phyloP scores from a whole-genome alignment of 768 basidiomycete species.

The Termitomyces sp. region DNA sequence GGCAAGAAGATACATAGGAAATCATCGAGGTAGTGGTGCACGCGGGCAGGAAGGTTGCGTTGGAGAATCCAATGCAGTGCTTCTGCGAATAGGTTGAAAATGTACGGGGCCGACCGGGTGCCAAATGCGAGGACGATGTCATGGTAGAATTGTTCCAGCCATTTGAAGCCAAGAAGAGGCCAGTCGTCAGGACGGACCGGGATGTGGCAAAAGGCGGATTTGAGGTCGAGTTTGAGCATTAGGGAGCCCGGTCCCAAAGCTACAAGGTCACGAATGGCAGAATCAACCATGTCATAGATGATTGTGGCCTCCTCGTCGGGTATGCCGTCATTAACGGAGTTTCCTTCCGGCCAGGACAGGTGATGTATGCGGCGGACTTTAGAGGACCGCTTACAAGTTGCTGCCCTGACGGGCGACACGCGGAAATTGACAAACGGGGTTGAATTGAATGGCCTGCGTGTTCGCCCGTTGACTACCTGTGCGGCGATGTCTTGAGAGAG shows the following conservation, averaged over 20 bases:
- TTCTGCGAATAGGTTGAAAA: constrained; percentile 38
- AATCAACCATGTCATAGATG: constrained; percentile 24
- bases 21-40: constrained; percentile 34
- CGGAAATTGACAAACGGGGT: constrained; percentile 19
- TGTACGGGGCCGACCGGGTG: constrained; percentile 29
- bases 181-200: constrained; percentile 26
- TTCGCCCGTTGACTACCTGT: neutral
- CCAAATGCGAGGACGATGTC: constrained; percentile 31
- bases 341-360: constrained; percentile 17
- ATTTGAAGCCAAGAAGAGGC: constrained; percentile 29
- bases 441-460: constrained; percentile 18
- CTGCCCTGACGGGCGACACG: constrained; percentile 22
- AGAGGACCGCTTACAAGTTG: constrained; percentile 17
- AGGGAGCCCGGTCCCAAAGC: constrained; percentile 23
- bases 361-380: constrained; percentile 25
- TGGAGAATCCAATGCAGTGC: constrained; percentile 38
- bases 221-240: constrained; percentile 32
- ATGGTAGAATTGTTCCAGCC: constrained; percentile 26
- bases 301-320: constrained; percentile 25
- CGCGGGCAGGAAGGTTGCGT: constrained; percentile 25
- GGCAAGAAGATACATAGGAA: constrained; percentile 19
- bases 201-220: constrained; percentile 34
- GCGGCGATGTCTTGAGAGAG: constrained; percentile 3
- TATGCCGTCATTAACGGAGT: constrained; percentile 29
- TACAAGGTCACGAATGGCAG: constrained; percentile 20